These are phyloP conservation scores for Kwoniella mangroviensis DNA, from an alignment of 768 basidiomycete genomes.

Conservation along the genomic window DNA sequence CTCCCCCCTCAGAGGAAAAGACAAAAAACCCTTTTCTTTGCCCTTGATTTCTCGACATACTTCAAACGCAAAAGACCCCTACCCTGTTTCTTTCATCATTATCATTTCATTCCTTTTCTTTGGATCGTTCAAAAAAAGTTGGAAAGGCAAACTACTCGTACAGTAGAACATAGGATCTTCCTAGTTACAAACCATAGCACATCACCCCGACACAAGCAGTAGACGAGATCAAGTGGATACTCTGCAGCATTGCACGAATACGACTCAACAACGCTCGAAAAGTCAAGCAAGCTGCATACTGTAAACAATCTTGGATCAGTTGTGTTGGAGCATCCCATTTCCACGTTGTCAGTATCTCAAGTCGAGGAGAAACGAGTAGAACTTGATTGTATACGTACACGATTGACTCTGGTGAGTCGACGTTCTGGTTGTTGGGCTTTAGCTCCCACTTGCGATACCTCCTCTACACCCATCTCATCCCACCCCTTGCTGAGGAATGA, in stretches of 20 bases:
- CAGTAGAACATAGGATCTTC: background rate
- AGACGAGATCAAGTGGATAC: background rate
- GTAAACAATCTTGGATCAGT: no score
- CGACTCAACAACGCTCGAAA: no score
- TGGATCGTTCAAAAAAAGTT: background rate
- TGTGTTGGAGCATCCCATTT: no score
- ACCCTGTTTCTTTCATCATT: background rate
- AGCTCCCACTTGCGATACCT: background rate
- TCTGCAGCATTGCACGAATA: no score
- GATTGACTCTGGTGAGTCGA: background rate
- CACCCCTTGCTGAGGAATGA: background rate
- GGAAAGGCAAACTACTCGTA: background rate
- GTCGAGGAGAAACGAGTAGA: no score
- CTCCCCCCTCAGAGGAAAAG: background rate
- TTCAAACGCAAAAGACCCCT: slow-evolving; percentile 19
- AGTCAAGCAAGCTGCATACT: no score
- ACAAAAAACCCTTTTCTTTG: background rate
- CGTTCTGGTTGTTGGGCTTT: background rate
- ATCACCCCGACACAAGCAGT: background rate
- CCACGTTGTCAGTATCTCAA: no score
- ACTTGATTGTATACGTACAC: no score
- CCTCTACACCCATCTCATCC: background rate
- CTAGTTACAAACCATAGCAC: background rate
- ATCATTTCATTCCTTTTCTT: background rate
- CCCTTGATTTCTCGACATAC: slow-evolving; percentile 15